phyloP scores from a whole-genome alignment of 257 asterid species.

The Osmanthus fragrans region DNA sequence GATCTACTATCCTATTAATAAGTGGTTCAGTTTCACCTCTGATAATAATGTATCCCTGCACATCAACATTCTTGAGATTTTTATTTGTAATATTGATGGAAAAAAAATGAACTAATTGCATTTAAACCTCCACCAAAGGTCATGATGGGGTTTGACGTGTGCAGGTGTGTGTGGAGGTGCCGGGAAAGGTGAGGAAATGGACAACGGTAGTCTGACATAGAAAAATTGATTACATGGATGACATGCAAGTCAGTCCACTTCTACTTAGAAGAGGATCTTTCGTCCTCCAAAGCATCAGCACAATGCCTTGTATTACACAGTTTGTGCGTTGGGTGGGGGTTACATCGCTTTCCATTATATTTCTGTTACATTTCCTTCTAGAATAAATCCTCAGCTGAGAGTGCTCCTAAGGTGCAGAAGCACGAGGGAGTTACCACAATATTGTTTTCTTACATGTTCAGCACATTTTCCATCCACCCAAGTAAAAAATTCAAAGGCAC shows the following conservation, averaged over 20 bases:
- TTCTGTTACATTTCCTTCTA: neutral
- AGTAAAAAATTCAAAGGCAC: neutral
- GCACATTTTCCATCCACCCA: neutral
- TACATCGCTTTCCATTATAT: neutral
- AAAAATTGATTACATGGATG: neutral
- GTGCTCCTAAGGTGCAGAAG: neutral
- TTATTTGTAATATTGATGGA: neutral
- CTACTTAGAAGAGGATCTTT: too few relatives aligned
- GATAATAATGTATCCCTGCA: conserved; percentile 71
- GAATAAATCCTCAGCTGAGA: neutral
- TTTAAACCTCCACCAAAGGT: neutral
- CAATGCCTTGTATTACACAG: too few relatives aligned
- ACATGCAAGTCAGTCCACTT: too few relatives aligned
- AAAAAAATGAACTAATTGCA: neutral
- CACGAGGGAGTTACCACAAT: neutral
- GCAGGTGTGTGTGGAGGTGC: neutral
- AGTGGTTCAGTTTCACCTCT: conserved; percentile 70
- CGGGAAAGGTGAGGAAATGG: neutral
- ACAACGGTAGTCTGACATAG: neutral
- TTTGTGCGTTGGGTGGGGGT: too few relatives aligned
- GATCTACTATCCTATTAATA: conserved; percentile 50
- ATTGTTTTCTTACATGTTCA: neutral
- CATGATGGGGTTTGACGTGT: neutral
- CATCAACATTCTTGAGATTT: conserved; percentile 5
- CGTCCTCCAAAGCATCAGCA: too few relatives aligned